A percentile compares a stretch with the other conserved stretches of the same genome.
These are phyloP conservation scores for Chrysophaeum taylorii DNA, from an alignment of 352 stramenopile genomes.

Conservation along the genomic window DNA sequence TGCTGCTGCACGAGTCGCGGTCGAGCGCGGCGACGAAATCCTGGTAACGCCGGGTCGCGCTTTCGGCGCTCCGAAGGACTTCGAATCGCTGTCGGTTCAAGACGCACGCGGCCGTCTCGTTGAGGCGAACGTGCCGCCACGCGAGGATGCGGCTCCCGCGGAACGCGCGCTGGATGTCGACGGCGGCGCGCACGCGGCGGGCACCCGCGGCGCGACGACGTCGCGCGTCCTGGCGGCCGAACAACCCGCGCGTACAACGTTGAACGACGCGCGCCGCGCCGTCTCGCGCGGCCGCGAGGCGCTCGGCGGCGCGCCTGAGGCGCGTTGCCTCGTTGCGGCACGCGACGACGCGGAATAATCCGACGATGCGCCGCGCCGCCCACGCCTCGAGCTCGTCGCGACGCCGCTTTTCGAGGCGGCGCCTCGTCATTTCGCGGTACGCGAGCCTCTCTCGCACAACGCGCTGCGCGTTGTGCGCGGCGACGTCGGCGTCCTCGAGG, in stretches of 20 bases:
- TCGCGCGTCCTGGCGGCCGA: background rate
- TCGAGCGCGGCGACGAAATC: conserved; percentile 9
- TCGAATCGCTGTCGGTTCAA: conserved; percentile 15
- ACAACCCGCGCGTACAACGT: background rate
- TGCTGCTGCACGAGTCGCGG: background rate
- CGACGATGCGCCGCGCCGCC: conserved; percentile 10
- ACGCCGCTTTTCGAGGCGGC: background rate
- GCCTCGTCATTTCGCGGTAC: background rate
- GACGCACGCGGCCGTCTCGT: conserved; percentile 9
- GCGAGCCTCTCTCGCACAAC: conserved; percentile 9
- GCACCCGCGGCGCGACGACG: background rate
- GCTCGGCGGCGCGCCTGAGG: background rate
- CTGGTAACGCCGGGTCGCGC: background rate
- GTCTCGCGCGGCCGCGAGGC: background rate
- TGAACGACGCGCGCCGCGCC: conserved; percentile 3
- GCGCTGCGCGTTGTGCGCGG: background rate
- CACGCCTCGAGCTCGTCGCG: background rate
- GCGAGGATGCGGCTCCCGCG: conserved; percentile 7
- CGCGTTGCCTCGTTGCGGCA: background rate
- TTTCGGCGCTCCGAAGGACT: background rate
- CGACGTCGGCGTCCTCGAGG: background rate
- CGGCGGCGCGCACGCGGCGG: background rate
- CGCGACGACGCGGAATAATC: conserved; percentile 5
- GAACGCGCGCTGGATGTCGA: conserved; percentile 18
- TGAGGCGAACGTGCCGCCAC: conserved; percentile 22